A percentile compares a stretch with the other conserved stretches of the same genome.
Evolutionary conservation across 805 yeast genomes (phyloP).

Genomic region (Candida ascalaphidarum): DNA sequence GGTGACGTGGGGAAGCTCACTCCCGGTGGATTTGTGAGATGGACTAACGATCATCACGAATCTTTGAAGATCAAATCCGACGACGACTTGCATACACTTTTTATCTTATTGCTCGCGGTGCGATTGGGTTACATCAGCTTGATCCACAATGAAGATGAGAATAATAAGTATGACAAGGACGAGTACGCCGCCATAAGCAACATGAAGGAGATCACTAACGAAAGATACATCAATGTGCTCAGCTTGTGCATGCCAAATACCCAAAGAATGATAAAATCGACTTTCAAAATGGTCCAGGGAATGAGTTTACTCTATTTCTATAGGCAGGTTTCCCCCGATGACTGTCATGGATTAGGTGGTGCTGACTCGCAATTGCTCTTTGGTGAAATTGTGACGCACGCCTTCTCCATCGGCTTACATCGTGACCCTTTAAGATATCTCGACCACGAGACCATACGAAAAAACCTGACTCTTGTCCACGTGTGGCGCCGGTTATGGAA

Average conservation of each 20-base stretch:
- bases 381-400: conserved; percentile 28
- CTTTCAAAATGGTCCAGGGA: conserved; percentile 27
- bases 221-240: conserved; percentile 19
- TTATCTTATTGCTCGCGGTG: conserved; percentile 18
- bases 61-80: conserved; percentile 18
- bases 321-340: conserved; percentile 30
- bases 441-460: conserved; percentile 21
- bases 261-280: conserved; percentile 19
- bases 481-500: conserved; percentile 33
- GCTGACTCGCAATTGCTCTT: conserved; percentile 30
- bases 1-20: conserved; percentile 17
- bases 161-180: conserved; percentile 16
- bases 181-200: conserved; percentile 22
- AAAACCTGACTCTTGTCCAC: conserved; percentile 13
- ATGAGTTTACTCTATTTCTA: conserved; percentile 25
- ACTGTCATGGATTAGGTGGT: conserved; percentile 32
- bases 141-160: conserved; percentile 22
- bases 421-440: conserved; percentile 27
- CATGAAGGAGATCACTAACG: conserved; percentile 18
- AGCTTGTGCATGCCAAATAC: conserved; percentile 27
- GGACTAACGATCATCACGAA: conserved; percentile 9
- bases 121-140: conserved; percentile 31
- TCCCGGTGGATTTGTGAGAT: conserved; percentile 12
- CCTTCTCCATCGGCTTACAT: conserved; percentile 31
- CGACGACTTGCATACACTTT: conserved; percentile 20